These are phyloP conservation scores for Penicillium diatomitis DNA, from an alignment of 495 filamentous ascomycete genomes.

Conservation along the genomic window DNA sequence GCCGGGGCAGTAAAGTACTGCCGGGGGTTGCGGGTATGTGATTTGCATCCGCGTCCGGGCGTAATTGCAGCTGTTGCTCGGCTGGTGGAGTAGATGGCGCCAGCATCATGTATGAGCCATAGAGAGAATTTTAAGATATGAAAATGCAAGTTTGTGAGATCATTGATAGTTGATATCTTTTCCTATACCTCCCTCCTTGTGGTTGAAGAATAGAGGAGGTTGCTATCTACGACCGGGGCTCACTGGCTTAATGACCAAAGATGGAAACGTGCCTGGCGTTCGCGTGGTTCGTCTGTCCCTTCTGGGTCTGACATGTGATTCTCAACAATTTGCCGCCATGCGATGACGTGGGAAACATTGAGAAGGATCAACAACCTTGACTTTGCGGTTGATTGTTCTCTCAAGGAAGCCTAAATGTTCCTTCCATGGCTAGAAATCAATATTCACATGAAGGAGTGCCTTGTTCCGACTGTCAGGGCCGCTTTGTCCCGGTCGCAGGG, in stretches of 20 bases:
- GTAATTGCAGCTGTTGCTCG: slow-evolving; percentile 2
- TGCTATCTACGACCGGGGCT: too few relatives aligned
- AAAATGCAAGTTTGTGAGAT: too few relatives aligned
- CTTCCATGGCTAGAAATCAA: too few relatives aligned
- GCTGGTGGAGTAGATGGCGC: slow-evolving; percentile 4
- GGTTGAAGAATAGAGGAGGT: too few relatives aligned
- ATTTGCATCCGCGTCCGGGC: slow-evolving; percentile 8
- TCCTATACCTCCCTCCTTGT: too few relatives aligned
- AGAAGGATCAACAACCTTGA: too few relatives aligned
- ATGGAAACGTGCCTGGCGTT: background rate
- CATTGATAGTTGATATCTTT: too few relatives aligned
- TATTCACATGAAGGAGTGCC: too few relatives aligned
- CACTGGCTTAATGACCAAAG: background rate
- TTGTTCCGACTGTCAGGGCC: too few relatives aligned
- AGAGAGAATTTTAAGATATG: background rate
- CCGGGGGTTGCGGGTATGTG: slow-evolving; percentile 32
- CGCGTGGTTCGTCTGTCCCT: background rate
- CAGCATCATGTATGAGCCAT: slow-evolving; percentile 22
- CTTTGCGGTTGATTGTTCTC: too few relatives aligned
- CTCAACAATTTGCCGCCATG: slow-evolving; percentile 2
- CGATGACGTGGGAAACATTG: slow-evolving; percentile 6
- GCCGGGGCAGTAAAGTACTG: slow-evolving; percentile 54
- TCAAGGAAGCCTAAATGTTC: too few relatives aligned
- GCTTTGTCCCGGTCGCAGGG: too few relatives aligned
- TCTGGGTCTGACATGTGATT: slow-evolving; percentile 16